Conservation (phyloP, 345 rosid genomes). For the Leavenworthia alabamica region DNA sequence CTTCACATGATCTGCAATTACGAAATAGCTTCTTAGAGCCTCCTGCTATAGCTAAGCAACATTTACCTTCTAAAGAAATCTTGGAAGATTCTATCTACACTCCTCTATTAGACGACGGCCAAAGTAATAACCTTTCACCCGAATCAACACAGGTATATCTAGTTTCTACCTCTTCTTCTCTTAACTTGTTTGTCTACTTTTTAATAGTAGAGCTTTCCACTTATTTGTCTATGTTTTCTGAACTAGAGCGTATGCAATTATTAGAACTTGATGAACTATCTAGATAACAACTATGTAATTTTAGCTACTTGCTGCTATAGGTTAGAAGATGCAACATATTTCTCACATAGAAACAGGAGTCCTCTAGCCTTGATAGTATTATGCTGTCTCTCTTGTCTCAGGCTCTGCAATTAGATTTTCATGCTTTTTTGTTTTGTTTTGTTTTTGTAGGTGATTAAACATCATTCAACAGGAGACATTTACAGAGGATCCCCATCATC, state of each 20-base stretch:
- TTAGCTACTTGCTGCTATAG: neutral
- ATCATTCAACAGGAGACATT: conserved; percentile 27
- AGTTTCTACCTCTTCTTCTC: too few species aligned
- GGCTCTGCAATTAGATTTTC: neutral
- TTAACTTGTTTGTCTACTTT: too few species aligned
- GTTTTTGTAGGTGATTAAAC: conserved; percentile 18
- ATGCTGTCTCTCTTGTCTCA: neutral
- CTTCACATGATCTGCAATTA: too few species aligned
- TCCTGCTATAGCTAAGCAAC: too few species aligned
- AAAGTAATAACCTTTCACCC: too few species aligned
- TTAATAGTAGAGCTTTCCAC: too few species aligned
- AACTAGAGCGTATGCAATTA: neutral
- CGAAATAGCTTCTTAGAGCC: too few species aligned
- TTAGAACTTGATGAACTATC: conserved; percentile 3
- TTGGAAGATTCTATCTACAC: too few species aligned
- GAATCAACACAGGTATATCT: too few species aligned
- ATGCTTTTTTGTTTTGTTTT: neutral
- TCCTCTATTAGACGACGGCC: too few species aligned
- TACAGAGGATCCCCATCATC: conserved; percentile 43
- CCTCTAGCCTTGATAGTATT: neutral
- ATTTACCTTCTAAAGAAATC: too few species aligned
- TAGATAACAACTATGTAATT: neutral
- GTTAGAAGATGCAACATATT: conserved; percentile 2
- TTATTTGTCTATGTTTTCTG: too few species aligned
- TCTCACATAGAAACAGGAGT: neutral